Percentiles rank a stretch among this genome's conserved stretches.
These are phyloP conservation scores for Penicillium sp. DNA, from an alignment of 2,329 filamentous ascomycete species.

Conservation along the genomic window DNA sequence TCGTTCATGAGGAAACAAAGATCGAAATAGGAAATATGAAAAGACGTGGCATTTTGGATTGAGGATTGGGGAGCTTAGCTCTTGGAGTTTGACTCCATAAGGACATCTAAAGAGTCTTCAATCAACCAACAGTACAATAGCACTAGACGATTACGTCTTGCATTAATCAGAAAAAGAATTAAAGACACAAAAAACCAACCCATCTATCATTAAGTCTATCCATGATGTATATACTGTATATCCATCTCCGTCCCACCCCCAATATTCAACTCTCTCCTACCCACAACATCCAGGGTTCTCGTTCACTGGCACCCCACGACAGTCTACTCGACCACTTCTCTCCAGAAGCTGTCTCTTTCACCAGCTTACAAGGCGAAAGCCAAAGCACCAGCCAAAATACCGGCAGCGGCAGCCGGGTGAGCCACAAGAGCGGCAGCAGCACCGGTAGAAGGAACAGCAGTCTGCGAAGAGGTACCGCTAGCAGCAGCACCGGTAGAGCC, in stretches of 20 bases:
- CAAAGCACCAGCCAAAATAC: slow-evolving; percentile 25
- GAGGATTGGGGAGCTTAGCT: too few relatives aligned
- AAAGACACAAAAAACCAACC: neutral
- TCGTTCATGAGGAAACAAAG: too few relatives aligned
- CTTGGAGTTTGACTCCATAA: too few relatives aligned
- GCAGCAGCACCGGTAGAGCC: slow-evolving; percentile 8
- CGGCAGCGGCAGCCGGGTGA: slow-evolving; percentile 18
- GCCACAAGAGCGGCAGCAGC: slow-evolving; percentile 17
- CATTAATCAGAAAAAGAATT: neutral
- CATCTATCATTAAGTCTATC: neutral
- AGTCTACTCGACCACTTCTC: neutral
- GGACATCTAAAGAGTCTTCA: too few relatives aligned
- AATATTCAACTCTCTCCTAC: neutral
- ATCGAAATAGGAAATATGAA: too few relatives aligned
- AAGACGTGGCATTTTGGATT: too few relatives aligned
- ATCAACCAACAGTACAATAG: too few relatives aligned
- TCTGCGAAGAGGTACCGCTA: slow-evolving; percentile 8
- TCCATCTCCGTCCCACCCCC: neutral
- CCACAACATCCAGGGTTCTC: neutral
- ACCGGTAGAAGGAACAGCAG: slow-evolving; percentile 12
- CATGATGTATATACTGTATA: neutral
- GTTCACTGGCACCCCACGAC: neutral
- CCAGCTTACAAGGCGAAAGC: slow-evolving; percentile 17
- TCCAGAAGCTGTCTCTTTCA: neutral
- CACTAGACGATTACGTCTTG: too few relatives aligned